These are phyloP conservation scores for Globisporangium cederbergense DNA, from an alignment of 352 stramenopile genomes.

Conservation along the genomic window DNA sequence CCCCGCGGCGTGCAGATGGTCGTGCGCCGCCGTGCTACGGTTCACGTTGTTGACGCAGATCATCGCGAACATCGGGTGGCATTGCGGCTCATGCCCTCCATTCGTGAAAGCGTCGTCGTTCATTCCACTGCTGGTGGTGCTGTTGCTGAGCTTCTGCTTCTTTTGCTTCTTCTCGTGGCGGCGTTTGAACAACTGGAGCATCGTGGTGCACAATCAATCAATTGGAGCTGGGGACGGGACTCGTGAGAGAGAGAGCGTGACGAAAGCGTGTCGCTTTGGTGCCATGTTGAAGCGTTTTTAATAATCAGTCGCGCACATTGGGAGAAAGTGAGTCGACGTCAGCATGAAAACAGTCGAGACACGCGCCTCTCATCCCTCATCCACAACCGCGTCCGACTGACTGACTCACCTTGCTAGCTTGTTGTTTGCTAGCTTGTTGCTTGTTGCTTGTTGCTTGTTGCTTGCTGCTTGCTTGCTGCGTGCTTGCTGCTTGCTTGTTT, in stretches of 20 bases:
- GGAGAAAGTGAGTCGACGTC: not conserved
- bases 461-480: too few species aligned
- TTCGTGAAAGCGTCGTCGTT: not conserved
- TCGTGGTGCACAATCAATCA: not conserved
- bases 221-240: not conserved
- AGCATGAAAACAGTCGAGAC: not conserved
- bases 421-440: too few species aligned
- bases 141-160: not conserved
- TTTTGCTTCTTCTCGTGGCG: slow-evolving; percentile 5
- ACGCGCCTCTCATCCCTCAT: not conserved
- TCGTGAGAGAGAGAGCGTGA: not conserved
- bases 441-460: not conserved
- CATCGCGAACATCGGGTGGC: slow-evolving; percentile 62
- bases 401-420: not conserved
- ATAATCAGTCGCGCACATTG: not conserved
- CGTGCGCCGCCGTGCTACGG: slow-evolving; percentile 75
- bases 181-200: slow-evolving; percentile 18
- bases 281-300: not conserved
- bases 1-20: slow-evolving; percentile 41
- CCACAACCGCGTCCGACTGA: not conserved
- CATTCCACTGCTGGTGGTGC: not conserved
- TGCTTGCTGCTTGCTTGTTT: not conserved
- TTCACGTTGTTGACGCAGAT: slow-evolving; percentile 88
- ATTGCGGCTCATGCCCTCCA: not conserved
- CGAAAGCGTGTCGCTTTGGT: not conserved